These are phyloP conservation scores for Taphrina wiesneri DNA, from an alignment of 1,139 yeast genomes.

Conservation along the genomic window DNA sequence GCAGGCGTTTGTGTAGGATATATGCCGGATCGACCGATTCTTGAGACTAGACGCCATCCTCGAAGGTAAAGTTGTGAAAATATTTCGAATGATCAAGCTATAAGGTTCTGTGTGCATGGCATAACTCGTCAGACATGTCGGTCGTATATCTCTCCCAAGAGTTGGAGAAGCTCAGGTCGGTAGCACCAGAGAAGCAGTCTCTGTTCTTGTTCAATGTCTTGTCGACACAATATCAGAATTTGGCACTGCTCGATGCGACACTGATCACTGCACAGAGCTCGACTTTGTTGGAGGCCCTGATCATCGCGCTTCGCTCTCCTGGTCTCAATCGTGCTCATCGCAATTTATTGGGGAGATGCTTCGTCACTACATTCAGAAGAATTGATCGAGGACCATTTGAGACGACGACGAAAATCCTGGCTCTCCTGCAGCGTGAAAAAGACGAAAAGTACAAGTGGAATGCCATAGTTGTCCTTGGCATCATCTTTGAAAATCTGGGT, in stretches of 20 bases:
- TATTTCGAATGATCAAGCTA: too few relatives aligned
- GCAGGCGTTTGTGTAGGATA: too few relatives aligned
- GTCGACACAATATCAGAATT: conserved; percentile 36
- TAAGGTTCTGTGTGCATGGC: too few relatives aligned
- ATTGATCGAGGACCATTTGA: conserved; percentile 43
- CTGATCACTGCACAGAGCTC: conserved; percentile 40
- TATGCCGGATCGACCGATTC: too few relatives aligned
- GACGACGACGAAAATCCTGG: conserved; percentile 43
- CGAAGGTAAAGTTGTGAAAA: too few relatives aligned
- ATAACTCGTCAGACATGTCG: too few relatives aligned
- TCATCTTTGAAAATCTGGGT: conserved; percentile 38
- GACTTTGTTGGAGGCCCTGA: conserved; percentile 49
- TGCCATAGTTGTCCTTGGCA: conserved; percentile 28
- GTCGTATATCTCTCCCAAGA: conserved; percentile 14
- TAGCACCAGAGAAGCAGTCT: conserved; percentile 38
- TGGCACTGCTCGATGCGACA: conserved; percentile 36
- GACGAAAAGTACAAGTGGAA: conserved; percentile 41
- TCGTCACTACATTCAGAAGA: conserved; percentile 36
- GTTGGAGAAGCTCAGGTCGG: conserved; percentile 30
- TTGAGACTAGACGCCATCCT: too few relatives aligned
- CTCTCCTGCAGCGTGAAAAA: conserved; percentile 42
- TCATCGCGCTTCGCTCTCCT: conserved; percentile 48
- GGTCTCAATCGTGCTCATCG: conserved; percentile 38
- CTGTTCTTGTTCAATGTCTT: conserved; percentile 38
- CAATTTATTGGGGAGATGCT: conserved; percentile 38